Base-by-base conservation (phyloP, 768 basidiomycete genomes). In the Rhodotorula taiwanensis region DNA sequence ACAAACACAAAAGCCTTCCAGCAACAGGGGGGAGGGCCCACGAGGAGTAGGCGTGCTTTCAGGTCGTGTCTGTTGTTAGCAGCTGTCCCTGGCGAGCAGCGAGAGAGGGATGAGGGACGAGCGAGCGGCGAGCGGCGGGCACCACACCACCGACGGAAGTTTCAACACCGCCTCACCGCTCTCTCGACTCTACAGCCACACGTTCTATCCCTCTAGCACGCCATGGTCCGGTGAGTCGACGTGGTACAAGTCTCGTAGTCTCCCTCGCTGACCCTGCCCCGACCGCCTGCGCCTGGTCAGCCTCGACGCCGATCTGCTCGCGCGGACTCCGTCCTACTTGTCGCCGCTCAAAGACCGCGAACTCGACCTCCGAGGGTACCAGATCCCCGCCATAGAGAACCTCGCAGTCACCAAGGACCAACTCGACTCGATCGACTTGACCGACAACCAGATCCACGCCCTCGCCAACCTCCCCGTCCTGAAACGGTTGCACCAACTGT, bases 351-450 rank as follows among this genome's bases (percentile, higher is more conserved):
- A 87, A 77, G 89, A 94, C 76, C 84, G 91, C 56, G 87, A 93
- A 78, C 83, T 94, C 49, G 91, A 94, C 76, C 84, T 94, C 55
- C 81, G 91, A 82, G 91, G 90, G 61, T 87, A 87, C 79, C 91
- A 89, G 83, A 92, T 93, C 70, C 90, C 91, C 57, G 83, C 87
- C 59, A 94, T 94, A 75, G 91, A 94, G 85, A 94, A 94, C 81
- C 81, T 94, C 70, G 91, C 90, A 80, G 87, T 92, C 67, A 89
- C 90, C 20, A 68, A 69, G 87, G 91, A 94, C 79, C 87, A 90
- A 78, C 86, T 93, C 74, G 91, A 94, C 81, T 83, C 86, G 66
- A 88, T 94, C 75, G 91, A 94, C 79, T 81, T 93, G 64, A 92
- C 91, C 61, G 91, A 94, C 79, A 94, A 94, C 75, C 83, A 87